Conservation (phyloP, 164 flowering plant species). For the Saururus chinensis region DNA sequence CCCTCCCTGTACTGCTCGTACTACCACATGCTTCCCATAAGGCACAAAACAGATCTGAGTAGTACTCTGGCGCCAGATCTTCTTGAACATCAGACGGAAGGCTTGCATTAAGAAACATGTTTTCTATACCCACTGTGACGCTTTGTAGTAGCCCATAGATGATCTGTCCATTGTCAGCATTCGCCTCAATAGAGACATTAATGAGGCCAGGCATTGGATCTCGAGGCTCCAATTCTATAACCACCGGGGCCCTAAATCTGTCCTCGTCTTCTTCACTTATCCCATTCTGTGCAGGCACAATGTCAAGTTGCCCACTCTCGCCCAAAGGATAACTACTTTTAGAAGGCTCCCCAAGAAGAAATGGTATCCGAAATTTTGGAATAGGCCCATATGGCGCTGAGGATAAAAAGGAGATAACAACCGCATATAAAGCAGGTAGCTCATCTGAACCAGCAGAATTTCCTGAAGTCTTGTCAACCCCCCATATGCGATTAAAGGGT, state of each 20-base stretch:
- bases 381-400: slow-evolving; percentile 84
- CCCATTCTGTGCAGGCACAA: slow-evolving; percentile 41
- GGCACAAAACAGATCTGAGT: slow-evolving; percentile 53
- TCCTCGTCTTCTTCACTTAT: slow-evolving; percentile 22
- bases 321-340: slow-evolving; percentile 11
- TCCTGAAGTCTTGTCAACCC: slow-evolving; percentile 19
- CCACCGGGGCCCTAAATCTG: slow-evolving; percentile 35
- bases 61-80: slow-evolving; percentile 42
- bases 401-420: slow-evolving; percentile 66
- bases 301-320: slow-evolving; percentile 25
- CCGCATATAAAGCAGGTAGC: slow-evolving; percentile 80
- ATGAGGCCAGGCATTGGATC: slow-evolving; percentile 88
- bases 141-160: slow-evolving; percentile 60
- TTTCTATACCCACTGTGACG: slow-evolving; percentile 78
- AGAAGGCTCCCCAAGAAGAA: slow-evolving; percentile 64
- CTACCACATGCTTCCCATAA: slow-evolving; percentile 83
- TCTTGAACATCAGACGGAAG: slow-evolving; percentile 44
- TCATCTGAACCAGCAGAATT: slow-evolving; percentile 28
- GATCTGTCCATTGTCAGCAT: slow-evolving; percentile 69
- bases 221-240: slow-evolving; percentile 66
- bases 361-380: slow-evolving; percentile 59
- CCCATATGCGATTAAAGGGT: slow-evolving; percentile 49
- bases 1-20: slow-evolving; percentile 64
- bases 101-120: slow-evolving; percentile 71
- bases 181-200: slow-evolving; percentile 66